Evolutionary conservation across 768 basidiomycete species (phyloP), one percentile per base, ranked within the genome.

Genomic region (Macrolepiota dolichaula): DNA sequence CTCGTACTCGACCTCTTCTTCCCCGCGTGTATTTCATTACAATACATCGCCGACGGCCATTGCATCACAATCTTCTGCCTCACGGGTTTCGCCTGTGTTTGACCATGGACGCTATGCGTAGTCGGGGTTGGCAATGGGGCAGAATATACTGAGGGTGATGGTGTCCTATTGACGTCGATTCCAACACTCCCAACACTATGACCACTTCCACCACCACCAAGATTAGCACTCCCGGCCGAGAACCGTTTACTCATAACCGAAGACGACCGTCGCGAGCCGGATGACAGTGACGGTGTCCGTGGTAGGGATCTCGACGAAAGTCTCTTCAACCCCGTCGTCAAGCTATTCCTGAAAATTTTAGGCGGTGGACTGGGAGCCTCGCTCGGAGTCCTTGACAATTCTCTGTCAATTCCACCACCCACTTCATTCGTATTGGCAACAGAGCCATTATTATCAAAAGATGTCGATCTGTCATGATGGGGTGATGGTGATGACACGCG

Each of bases 11-110:
- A 24, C 51, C 37, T 61, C 52, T 42, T 51, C 50, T 37, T 61
- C 10, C 59, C 36, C 19, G 44, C 52, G 19, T 61, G 52, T 3
- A 95, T 78, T 67, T 96, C 91, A 47, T 80, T 76, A 66, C 81
- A 90, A 64, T 80, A 79, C 85, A 95, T 83, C 12, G 90, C 88
- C 47, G 85, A 75, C 2, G 91, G 91, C 69, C 84, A 73, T 24
- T 63, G 66, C 24, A 69, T 68, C 40, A 69, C 71, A 38, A 74
- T 72, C 63, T 76, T 78, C 29, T 58, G 54, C 40, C 53, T 51
- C 53, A 36, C 32, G 7, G 59, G 27, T 47, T 42, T 49, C 32
- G 25, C 19, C 47, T 36, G 32, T 19, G 24, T 56, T 56, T 32
- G 69, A 66, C 35, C 63, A 64, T 69, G 46, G 68, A 15, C 12